Percentiles rank a stretch among this genome's conserved stretches.
These are phyloP conservation scores for Limnomonas spitsbergensis DNA, from an alignment of 139 green algal genomes.

Conservation along the genomic window DNA sequence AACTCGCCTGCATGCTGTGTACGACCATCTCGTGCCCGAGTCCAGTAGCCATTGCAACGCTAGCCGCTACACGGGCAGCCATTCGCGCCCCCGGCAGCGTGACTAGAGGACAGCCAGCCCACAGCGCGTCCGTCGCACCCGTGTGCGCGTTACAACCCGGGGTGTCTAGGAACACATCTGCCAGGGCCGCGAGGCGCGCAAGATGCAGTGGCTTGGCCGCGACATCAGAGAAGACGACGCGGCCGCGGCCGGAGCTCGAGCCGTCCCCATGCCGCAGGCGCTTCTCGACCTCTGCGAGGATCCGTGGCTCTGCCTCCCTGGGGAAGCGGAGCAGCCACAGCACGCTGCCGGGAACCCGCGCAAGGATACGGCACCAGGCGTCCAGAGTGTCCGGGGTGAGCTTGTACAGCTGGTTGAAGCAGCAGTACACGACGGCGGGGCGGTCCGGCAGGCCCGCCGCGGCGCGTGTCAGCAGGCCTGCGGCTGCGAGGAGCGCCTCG, in stretches of 20 bases:
- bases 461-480: background rate
- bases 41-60: conserved; percentile 70
- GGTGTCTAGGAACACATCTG: conserved; percentile 92
- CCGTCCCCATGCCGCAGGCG: background rate
- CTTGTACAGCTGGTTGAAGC: conserved; percentile 78
- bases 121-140: conserved; percentile 84
- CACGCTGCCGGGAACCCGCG: conserved; percentile 64
- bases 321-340: conserved; percentile 92
- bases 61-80: conserved; percentile 80
- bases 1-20: background rate
- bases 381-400: conserved; percentile 82
- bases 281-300: background rate
- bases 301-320: conserved; percentile 34
- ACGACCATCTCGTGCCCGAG: conserved; percentile 75
- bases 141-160: conserved; percentile 91
- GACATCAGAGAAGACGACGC: conserved; percentile 92
- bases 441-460: conserved; percentile 10
- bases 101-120: conserved; percentile 82
- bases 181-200: conserved; percentile 55
- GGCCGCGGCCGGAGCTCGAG: conserved; percentile 15
- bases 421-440: conserved; percentile 21
- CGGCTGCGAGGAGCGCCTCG: background rate
- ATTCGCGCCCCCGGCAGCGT: conserved; percentile 86
- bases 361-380: conserved; percentile 79
- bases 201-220: conserved; percentile 84